These are phyloP conservation scores for Bacidia gigantensis DNA, from an alignment of 495 filamentous ascomycete genomes.

Conservation along the genomic window DNA sequence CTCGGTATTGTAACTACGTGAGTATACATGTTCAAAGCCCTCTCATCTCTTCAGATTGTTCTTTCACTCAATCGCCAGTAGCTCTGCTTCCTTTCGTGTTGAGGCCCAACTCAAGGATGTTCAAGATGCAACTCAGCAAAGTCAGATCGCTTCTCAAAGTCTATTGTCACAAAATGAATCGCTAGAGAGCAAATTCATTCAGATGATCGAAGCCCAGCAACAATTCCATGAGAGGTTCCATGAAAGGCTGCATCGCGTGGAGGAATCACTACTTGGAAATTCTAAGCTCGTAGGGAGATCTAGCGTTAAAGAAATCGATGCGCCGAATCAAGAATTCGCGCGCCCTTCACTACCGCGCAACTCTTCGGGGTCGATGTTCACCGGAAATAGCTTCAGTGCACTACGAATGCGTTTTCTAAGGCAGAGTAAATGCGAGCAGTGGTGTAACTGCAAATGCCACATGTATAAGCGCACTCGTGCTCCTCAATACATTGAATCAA, in stretches of 20 bases:
- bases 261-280: too few relatives aligned
- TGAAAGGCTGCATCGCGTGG: too few relatives aligned
- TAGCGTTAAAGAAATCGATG: too few relatives aligned
- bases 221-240: not conserved
- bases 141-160: not conserved
- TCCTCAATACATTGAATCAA: not conserved
- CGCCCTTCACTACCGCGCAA: not conserved
- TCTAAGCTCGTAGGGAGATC: too few relatives aligned
- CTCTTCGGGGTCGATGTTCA: not conserved
- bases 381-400: not conserved
- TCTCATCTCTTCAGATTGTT: too few relatives aligned
- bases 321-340: not conserved
- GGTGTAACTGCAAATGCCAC: conserved; percentile 5
- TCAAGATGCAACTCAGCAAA: not conserved
- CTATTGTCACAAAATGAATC: not conserved
- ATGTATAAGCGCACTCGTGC: not conserved
- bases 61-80: too few relatives aligned
- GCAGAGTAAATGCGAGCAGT: not conserved
- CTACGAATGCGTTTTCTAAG: conserved; percentile 2
- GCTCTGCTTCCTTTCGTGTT: not conserved
- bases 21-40: not conserved
- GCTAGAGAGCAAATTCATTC: not conserved
- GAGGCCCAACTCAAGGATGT: not conserved
- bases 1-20: not conserved
- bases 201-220: not conserved